phyloP scores from a whole-genome alignment of 1,284 basidiomycete species.

The Heterobasidion occidentale region DNA sequence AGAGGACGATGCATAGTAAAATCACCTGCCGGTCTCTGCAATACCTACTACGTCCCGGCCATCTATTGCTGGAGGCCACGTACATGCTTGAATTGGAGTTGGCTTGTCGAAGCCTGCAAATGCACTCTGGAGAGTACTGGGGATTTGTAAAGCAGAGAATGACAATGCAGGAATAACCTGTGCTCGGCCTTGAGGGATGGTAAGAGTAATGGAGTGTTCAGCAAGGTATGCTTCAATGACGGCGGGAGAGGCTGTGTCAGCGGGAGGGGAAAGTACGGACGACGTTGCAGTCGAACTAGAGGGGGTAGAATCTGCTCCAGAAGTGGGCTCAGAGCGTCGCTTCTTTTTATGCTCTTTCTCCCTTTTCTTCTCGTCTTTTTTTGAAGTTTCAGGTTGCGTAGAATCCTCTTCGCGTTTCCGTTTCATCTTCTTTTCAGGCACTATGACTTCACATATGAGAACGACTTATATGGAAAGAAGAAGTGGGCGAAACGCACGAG shows the following conservation, averaged over 20 bases:
- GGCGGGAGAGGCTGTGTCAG: slow-evolving; percentile 10
- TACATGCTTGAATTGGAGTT: slow-evolving; percentile 93
- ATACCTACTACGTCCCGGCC: slow-evolving; percentile 92
- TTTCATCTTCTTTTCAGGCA: slow-evolving; percentile 8
- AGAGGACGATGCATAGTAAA: not conserved
- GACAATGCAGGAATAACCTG: slow-evolving; percentile 65
- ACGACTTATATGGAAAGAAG: not conserved
- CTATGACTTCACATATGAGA: not conserved
- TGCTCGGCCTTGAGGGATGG: slow-evolving; percentile 35
- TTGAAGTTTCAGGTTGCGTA: slow-evolving; percentile 7
- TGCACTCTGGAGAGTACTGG: slow-evolving; percentile 51
- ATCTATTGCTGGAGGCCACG: slow-evolving; percentile 85
- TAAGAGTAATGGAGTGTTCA: slow-evolving; percentile 72
- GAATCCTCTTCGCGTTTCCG: slow-evolving; percentile 11
- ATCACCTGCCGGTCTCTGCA: slow-evolving; percentile 89
- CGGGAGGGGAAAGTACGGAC: not conserved
- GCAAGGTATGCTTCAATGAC: slow-evolving; percentile 60
- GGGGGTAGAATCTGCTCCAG: slow-evolving; percentile 1
- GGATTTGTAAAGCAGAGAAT: slow-evolving; percentile 72
- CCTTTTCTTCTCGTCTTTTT: slow-evolving; percentile 10
- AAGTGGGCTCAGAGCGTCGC: slow-evolving; percentile 11
- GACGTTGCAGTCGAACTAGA: slow-evolving; percentile 9
- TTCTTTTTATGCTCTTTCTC: slow-evolving; percentile 1
- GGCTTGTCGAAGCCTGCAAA: slow-evolving; percentile 79
- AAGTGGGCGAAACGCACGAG: not conserved